phyloP scores from a whole-genome alignment of 306 rosid genomes.

The Glycine soja region DNA sequence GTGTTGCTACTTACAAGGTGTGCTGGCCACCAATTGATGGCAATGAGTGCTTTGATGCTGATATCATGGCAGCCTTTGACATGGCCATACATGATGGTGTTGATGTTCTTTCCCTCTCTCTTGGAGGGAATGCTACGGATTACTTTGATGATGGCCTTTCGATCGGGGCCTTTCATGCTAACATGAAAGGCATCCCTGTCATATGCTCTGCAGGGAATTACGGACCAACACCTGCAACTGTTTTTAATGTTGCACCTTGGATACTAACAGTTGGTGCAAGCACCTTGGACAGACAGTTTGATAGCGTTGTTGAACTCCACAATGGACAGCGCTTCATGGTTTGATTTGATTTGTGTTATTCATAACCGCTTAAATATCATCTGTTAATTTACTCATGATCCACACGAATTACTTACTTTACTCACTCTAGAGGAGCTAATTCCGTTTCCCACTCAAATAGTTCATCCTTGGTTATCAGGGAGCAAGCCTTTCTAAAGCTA shows the following conservation, averaged over 20 bases:
- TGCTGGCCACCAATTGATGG: conserved; percentile 61
- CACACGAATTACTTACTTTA: no score
- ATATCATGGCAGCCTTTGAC: conserved; percentile 68
- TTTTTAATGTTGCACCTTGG: conserved; percentile 75
- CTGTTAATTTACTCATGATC: no score
- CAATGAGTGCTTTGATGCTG: conserved; percentile 62
- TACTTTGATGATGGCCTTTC: conserved; percentile 54
- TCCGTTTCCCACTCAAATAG: neutral
- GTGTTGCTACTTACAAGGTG: conserved; percentile 75
- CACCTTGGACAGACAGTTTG: conserved; percentile 67
- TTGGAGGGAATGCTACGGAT: conserved; percentile 44
- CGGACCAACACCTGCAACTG: conserved; percentile 58
- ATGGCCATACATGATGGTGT: conserved; percentile 77
- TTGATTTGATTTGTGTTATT: no score
- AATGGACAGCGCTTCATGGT: conserved; percentile 60
- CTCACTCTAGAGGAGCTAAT: no score
- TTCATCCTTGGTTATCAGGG: conserved; percentile 54
- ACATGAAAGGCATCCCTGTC: conserved; percentile 58
- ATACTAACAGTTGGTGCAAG: conserved; percentile 78
- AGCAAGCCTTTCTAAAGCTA: conserved; percentile 52
- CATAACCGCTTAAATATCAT: neutral
- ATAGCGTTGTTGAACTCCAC: conserved; percentile 54
- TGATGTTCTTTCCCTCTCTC: conserved; percentile 70
- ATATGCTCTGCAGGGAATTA: conserved; percentile 71
- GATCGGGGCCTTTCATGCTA: conserved; percentile 74